phyloP scores from a whole-genome alignment of 2,329 filamentous ascomycete genomes.

The Fusarium newnesense region DNA sequence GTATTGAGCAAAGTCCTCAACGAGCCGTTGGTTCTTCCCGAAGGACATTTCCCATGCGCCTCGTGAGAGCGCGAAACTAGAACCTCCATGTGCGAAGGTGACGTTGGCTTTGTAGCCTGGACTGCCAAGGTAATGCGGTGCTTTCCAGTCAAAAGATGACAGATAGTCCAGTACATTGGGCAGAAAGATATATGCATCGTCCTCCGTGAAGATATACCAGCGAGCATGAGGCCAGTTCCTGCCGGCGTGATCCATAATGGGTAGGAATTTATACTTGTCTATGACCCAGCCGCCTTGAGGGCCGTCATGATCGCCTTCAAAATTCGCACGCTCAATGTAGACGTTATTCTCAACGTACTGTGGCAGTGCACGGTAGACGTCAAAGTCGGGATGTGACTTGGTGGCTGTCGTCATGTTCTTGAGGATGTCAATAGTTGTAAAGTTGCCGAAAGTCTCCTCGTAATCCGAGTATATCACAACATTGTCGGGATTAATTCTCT shows the following conservation, averaged over 20 bases:
- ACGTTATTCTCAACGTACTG: not conserved
- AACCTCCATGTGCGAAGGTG: not conserved
- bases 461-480: not conserved
- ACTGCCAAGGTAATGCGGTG: not conserved
- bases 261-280: not conserved
- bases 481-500: not conserved
- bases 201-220: not conserved
- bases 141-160: not conserved
- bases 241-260: not conserved
- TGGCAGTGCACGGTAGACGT: not conserved
- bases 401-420: not conserved
- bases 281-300: not conserved
- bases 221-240: not conserved
- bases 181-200: not conserved
- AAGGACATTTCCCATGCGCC: not conserved
- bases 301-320: not conserved
- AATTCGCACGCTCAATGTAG: not conserved
- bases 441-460: not conserved
- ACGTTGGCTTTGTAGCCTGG: not conserved
- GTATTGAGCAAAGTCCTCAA: not conserved
- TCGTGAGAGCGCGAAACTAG: not conserved
- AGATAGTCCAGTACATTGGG: not conserved
- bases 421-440: not conserved
- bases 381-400: not conserved
- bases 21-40: not conserved